Evolutionary conservation across 306 rosid genomes (phyloP).

Genomic region (Chamaecrista fasciculata): DNA sequence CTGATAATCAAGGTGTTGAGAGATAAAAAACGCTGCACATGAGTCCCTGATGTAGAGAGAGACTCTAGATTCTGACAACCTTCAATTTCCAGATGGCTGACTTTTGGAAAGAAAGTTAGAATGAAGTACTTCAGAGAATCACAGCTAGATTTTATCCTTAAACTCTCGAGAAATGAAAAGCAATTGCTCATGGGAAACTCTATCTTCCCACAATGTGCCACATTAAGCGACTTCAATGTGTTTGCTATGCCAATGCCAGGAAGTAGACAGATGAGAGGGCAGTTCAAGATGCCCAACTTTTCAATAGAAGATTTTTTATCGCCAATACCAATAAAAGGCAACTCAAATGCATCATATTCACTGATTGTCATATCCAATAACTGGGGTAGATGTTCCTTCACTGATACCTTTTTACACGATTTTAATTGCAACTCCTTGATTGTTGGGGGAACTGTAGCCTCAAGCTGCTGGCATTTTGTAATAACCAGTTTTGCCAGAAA

Average conservation of each 20-base stretch:
- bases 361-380: not conserved
- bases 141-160: not conserved
- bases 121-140: not conserved
- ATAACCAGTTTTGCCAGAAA: not conserved
- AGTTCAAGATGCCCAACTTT: not conserved
- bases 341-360: not conserved
- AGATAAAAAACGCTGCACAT: not conserved
- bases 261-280: not conserved
- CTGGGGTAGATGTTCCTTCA: not conserved
- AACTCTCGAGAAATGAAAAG: not conserved
- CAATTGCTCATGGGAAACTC: constrained; percentile 2
- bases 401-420: not conserved
- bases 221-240: not conserved
- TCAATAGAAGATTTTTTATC: not conserved
- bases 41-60: not conserved
- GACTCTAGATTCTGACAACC: constrained; percentile 17
- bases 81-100: not conserved
- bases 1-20: not conserved
- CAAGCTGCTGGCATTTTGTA: not conserved
- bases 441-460: not conserved
- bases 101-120: not conserved
- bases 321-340: not conserved
- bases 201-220: not conserved
- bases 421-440: not conserved
- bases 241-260: not conserved